These are phyloP conservation scores for Candida insectalens DNA, from an alignment of 805 yeast genomes.

Conservation along the genomic window DNA sequence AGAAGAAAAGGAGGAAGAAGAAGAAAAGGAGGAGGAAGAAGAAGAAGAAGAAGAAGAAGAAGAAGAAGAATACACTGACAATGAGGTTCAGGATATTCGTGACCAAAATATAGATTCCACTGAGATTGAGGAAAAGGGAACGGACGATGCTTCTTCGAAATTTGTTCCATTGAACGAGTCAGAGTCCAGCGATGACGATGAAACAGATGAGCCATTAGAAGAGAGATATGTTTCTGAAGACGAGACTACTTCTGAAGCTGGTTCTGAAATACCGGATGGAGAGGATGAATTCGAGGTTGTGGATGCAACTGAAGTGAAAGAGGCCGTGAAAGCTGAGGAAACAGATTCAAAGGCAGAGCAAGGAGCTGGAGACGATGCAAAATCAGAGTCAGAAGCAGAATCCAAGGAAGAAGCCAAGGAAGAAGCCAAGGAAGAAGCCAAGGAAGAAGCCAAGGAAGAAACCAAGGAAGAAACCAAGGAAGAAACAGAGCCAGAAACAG, in stretches of 20 bases:
- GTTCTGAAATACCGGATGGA: too few relatives aligned
- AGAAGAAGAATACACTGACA: conserved; percentile 4
- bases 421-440: background rate
- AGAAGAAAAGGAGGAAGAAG: conserved; percentile 6
- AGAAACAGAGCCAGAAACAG: background rate
- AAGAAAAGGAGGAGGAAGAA: conserved; percentile 9
- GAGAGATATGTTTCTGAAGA: background rate
- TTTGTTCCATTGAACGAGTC: background rate
- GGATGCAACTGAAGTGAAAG: background rate
- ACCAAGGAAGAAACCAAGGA: background rate
- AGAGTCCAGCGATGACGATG: background rate
- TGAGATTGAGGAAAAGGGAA: background rate
- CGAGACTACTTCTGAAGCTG: too few relatives aligned
- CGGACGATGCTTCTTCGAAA: conserved; percentile 2
- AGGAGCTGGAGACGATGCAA: background rate
- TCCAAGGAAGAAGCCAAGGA: background rate
- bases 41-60: conserved; percentile 5
- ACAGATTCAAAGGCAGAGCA: background rate
- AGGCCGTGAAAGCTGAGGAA: background rate
- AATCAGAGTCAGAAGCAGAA: conserved; percentile 1
- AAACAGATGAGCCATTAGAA: background rate
- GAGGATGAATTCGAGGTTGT: background rate
- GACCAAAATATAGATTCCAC: conserved; percentile 4
- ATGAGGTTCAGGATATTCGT: background rate
- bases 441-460: conserved; percentile 1